A percentile compares a stretch with the other conserved stretches of the same genome.
Evolutionary conservation across 305 asterid genomes (phyloP).

Genomic region (Fraxinus angustifolia): DNA sequence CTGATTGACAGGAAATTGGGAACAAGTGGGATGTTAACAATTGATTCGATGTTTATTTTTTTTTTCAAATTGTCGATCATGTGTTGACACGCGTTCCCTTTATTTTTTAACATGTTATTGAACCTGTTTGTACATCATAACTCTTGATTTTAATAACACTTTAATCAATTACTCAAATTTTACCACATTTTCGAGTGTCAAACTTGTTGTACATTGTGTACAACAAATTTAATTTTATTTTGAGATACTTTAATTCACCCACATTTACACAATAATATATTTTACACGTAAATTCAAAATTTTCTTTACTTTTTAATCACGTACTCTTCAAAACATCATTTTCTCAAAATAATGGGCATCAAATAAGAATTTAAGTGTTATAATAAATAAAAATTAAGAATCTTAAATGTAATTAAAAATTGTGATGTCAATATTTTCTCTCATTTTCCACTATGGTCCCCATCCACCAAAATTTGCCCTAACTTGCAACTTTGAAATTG

Average conservation of each 20-base stretch:
- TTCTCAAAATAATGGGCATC: not conserved
- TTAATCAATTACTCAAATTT: not conserved
- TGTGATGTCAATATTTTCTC: not conserved
- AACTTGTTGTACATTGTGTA: not conserved
- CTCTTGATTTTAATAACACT: not conserved
- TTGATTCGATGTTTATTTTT: too few relatives aligned
- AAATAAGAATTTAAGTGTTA: not conserved
- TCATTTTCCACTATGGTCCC: not conserved
- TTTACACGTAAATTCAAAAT: too few relatives aligned
- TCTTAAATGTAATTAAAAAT: not conserved
- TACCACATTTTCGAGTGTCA: not conserved
- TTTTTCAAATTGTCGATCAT: too few relatives aligned
- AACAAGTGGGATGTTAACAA: not conserved
- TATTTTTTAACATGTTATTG: not conserved
- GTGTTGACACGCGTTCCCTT: too few relatives aligned
- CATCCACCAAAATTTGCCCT: constrained; percentile 5
- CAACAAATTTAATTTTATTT: not conserved
- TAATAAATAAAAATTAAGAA: not conserved
- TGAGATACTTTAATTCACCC: not conserved
- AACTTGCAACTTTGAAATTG: not conserved
- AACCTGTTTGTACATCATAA: not conserved
- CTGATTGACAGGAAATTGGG: not conserved
- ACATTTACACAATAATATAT: too few relatives aligned
- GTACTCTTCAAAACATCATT: too few relatives aligned
- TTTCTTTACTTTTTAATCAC: too few relatives aligned